Evolutionary conservation across 306 rosid species (phyloP).

Genomic region (Quercus glauca): DNA sequence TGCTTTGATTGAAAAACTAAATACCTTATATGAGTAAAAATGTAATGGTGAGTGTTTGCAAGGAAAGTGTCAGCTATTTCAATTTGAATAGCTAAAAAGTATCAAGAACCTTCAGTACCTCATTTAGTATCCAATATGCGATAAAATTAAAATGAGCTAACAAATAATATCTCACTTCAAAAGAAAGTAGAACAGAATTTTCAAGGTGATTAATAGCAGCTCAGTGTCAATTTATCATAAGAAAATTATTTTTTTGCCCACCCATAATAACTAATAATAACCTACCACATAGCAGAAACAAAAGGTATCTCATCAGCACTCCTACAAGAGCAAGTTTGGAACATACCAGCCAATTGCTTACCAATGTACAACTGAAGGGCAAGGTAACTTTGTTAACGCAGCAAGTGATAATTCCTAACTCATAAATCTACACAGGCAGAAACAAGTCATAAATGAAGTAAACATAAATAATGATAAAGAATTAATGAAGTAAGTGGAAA

Average conservation of each 20-base stretch:
- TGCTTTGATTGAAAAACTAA: background rate
- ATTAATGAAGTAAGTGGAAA: background rate
- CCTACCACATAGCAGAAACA: background rate
- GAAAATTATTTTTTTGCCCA: no score
- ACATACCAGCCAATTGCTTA: conserved; percentile 12
- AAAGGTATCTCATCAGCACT: background rate
- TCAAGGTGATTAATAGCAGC: no score
- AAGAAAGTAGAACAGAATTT: no score
- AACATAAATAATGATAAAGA: background rate
- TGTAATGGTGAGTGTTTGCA: background rate
- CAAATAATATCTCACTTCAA: no score
- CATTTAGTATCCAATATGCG: no score
- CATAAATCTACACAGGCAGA: background rate
- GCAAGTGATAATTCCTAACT: conserved; percentile 4
- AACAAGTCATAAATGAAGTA: background rate
- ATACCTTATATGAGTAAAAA: no score
- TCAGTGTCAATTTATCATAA: no score
- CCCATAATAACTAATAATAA: no score
- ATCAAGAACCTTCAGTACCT: no score
- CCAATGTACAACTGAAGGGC: background rate
- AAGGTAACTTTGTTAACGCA: background rate
- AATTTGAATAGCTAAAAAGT: background rate
- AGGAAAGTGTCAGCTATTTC: background rate
- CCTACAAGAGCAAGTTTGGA: background rate
- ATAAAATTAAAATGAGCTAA: no score